Percentiles rank a stretch among this genome's conserved stretches.
Conservation (phyloP, 192 early-diverging fungal species). For the Paraglomus occultum region DNA sequence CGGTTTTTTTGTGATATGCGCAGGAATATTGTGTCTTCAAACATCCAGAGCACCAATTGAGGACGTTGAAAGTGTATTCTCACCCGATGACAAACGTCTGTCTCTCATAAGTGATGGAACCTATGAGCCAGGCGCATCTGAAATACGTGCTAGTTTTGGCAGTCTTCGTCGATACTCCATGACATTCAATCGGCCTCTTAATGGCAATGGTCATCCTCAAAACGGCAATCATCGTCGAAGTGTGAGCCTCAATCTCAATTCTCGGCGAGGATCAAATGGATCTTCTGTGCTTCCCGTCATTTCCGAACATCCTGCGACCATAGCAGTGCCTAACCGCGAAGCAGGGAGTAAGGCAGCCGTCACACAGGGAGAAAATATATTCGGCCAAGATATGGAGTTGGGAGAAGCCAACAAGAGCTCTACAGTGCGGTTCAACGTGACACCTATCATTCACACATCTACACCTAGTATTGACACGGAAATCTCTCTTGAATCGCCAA, state of each 20-base stretch:
- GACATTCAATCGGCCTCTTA: neutral
- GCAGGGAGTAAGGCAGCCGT: neutral
- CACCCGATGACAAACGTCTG: neutral
- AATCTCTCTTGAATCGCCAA: neutral
- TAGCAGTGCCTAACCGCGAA: neutral
- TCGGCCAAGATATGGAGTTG: neutral
- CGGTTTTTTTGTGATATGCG: conserved; percentile 62
- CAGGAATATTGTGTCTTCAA: conserved; percentile 56
- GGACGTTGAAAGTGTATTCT: neutral
- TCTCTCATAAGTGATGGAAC: neutral
- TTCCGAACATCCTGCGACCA: neutral
- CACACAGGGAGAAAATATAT: neutral
- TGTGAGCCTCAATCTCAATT: neutral
- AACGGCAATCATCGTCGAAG: conserved; percentile 1
- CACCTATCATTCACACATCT: conserved; percentile 15
- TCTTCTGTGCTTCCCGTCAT: neutral
- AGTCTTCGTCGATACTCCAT: conserved; percentile 28
- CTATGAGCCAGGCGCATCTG: conserved; percentile 14
- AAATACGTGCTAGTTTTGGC: conserved; percentile 27
- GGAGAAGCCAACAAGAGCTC: neutral
- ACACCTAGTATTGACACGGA: neutral
- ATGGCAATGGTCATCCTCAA: neutral
- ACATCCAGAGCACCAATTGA: conserved; percentile 33
- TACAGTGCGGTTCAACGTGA: neutral
- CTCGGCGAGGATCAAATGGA: neutral